Evolutionary conservation across 257 asterid genomes (phyloP), one percentile per base, ranked within the genome.

Genomic region (Capsicum baccatum): DNA sequence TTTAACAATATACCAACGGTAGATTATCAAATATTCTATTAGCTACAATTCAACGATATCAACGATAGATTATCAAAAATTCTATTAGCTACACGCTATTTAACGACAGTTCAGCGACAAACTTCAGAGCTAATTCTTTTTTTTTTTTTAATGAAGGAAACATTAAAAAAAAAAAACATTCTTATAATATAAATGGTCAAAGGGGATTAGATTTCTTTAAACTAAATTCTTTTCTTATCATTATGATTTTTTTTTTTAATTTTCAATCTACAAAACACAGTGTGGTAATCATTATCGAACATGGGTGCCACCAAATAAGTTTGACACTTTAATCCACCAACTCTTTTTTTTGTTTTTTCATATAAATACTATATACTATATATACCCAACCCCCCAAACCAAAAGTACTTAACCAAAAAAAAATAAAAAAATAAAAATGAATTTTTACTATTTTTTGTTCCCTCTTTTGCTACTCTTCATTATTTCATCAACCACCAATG

Each of bases 241-340:
- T 62, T 19, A 39, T 39, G 1, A 39, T 7, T 8, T 8, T 19
- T 19, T 0, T 33, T 11, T 26, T 26, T 26, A 26, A 6, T 67
- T 83, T 33, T 56, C 67, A 68, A 13, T 63, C 3, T 76, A 80
- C 78, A 83, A 57, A 6, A 67, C 21, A 76, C 37, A 59, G 76
- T 80, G 81, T 62, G 87, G 89, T 76, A 90, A 88, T 90, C 90
- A 86, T 88, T 86, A 83, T 79, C 83, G 89, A 86, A 90, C 91
- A 85, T 88, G 92, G 88, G 85, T 88, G 91, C 91, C 89, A 86
- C 91, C 92, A 67, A 60, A 60, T 64, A 69, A 33, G 83, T 76
- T 50, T 84, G 85, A 83, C 87, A 83, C 85, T 55, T 80, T 26
- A 67, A 83, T 83, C 87, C 87, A 89, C 73, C 90, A 62, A 85